Evolutionary conservation across 2,329 filamentous ascomycete species (phyloP), one percentile per base, ranked within the genome.

Genomic region (Penicillium sp.): DNA sequence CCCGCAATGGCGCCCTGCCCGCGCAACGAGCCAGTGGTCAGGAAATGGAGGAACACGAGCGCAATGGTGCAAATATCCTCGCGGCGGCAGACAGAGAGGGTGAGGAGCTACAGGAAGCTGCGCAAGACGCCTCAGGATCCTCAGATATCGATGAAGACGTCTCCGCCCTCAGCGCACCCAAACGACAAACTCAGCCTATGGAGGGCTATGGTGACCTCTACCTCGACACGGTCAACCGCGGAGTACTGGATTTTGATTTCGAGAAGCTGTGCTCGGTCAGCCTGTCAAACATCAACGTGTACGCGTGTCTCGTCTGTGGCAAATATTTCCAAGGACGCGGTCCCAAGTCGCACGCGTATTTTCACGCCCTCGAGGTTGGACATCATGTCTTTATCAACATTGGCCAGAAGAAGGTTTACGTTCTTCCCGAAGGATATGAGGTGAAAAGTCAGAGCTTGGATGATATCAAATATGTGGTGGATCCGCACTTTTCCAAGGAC

Each of bases 361-460:
- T 95, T 65, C 93, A 98, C 72, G 86, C 91, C 43, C 81, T 98
- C 45, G 91, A 98, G 58, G 84, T 94, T 54, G 87, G 84, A 47
- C 93, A 98, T 68, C 93, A 98, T 74, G 91, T 97, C 42, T 98
- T 88, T 68, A 91, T 98, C 76, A 97, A 97, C 69, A 93, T 98
- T 81, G 83, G 89, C 14, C 66, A 58, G 2, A 66, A 67, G 41
- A 69, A 66, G 50, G 64, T 72, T 2, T 74, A 71, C 45, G 57
- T 73, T 7, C 63, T 98, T 36, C 93, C 93, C 1, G 93, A 98
- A 65, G 91, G 91, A 36, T 98, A 98, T 67, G 93, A 98, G 68
- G 93, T 98, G 44, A 85, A 83, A 66, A 94, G 87, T 69, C 90
- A 90, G 67, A 91, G 88, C 34, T 79, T 98, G 53, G 93, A 97